Evolutionary conservation across 2,329 filamentous ascomycete genomes (phyloP), one percentile per base, ranked within the genome.

Genomic region (Phaeophleospora eucalypticola): DNA sequence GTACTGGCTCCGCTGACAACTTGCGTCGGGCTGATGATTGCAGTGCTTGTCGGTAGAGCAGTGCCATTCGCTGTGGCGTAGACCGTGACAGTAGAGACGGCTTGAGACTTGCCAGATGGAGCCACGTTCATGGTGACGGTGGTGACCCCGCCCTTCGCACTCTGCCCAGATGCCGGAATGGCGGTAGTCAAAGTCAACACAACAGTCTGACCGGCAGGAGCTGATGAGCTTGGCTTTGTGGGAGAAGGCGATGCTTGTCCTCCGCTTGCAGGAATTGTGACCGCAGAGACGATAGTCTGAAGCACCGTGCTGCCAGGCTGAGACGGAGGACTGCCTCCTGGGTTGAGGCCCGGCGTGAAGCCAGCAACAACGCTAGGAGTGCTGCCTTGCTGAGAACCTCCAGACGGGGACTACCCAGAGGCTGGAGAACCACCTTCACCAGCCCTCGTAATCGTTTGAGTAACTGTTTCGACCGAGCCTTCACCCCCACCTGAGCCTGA

Each of bases 1-100:
- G 43, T 45, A 24, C 33, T 45, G 3, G 43, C 43, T 32, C 39
- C 39, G 15, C 43, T 45, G 43, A 45, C 43, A 3, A 45, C 14
- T 4, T 36, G 19, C 10, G 43, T 39, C 6, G 38, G 42, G 9
- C 39, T 51, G 20, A 48, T 41, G 12, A 41, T 48, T 24, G 18
- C 39, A 7, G 49, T 51, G 2, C 45, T 29, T 16, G 45, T 48
- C 15, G 45, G 48, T 4, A 36, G 18, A 8, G 34, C 16, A n/a
- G 45, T 46, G 15, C 33, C 43, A 24, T 43, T 46, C n/a, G n/a
- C n/a, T n/a, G n/a, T n/a, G n/a, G n/a, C n/a, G n/a, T n/a, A n/a
- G n/a, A n/a, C n/a, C n/a, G n/a, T n/a, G n/a, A n/a, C n/a, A n/a
- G n/a, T n/a, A n/a, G n/a, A n/a, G n/a, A n/a, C n/a, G n/a, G n/a